Evolutionary conservation across 495 filamentous ascomycete genomes (phyloP), one percentile per base, ranked within the genome.

Genomic region (Penicillium pulvis): DNA sequence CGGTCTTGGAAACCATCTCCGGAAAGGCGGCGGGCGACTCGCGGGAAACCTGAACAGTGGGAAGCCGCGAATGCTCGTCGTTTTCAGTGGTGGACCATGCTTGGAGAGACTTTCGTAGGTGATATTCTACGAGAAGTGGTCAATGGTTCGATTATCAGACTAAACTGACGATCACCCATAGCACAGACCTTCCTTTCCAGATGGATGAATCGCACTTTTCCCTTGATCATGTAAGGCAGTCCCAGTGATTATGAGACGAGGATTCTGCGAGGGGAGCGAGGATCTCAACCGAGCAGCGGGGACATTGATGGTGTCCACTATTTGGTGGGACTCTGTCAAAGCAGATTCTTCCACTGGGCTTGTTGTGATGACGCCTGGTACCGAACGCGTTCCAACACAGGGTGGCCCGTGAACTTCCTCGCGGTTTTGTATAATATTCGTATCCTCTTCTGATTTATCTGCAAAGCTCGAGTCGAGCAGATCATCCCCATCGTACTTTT

Each of bases 1-100:
- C 59, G 28, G 11, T 49, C 23, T 47, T 51, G 46, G 57, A 55
- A 39, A 43, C 54, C 46, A 59, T 57, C 45, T 64, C 57, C 23
- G 67, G 56, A 8, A 57, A 52, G 43, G 57, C 52, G 48, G 41
- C 59, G 53, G 61, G 58, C 24, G 57, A 56, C 39, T 59, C 20
- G 50, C 59, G 57, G 55, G 53, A 52, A 35, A 45, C 26, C 14
- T 56, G 59, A 6, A 52, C 19, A 14, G 57, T 58, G 35, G 57
- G 61, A 54, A 36, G 33, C 43, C 47, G 58, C 43, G 51, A 60
- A 43, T 66, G 58, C 52, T 53, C 53, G 35, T 51, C 28, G 20
- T 51, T 28, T 23, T 6, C 24, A 19, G 43, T 19, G 43, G 57
- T 19, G 43, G 57, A 26, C 51, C 20, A 39, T 50, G 35, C 56